phyloP scores from a whole-genome alignment of 2,329 filamentous ascomycete species.

The Cladosporium oxysporum region DNA sequence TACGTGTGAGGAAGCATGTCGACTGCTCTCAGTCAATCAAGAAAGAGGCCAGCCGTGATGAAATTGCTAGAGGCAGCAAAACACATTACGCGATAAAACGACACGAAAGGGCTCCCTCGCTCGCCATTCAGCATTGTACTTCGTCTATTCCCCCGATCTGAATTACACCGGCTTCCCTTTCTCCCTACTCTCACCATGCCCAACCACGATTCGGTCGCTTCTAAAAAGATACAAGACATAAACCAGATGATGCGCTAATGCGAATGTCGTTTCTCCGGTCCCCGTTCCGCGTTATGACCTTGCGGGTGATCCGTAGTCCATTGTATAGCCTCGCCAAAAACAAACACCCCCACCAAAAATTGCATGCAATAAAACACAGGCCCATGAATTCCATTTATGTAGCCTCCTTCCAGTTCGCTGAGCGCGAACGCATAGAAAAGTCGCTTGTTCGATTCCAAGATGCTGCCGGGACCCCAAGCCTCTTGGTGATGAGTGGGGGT shows the following conservation, averaged over 20 bases:
- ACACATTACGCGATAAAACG: background rate
- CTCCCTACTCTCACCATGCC: background rate
- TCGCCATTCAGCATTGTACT: background rate
- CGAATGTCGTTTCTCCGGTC: background rate
- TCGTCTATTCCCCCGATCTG: background rate
- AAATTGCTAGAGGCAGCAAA: background rate
- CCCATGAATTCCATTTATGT: background rate
- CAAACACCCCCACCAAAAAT: background rate
- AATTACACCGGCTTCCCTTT: background rate
- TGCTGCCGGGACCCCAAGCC: background rate
- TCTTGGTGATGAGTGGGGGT: background rate
- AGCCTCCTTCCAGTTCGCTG: background rate
- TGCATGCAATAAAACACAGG: background rate
- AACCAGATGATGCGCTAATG: background rate
- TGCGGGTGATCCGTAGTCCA: background rate
- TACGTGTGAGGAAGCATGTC: background rate
- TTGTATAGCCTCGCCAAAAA: background rate
- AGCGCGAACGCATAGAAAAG: background rate
- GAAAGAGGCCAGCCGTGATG: background rate
- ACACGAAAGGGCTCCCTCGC: background rate
- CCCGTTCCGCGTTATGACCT: background rate
- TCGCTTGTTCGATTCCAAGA: background rate
- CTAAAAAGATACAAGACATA: background rate
- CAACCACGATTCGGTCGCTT: background rate
- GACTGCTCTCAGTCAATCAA: background rate